These are phyloP conservation scores for Mucor saturninus DNA, from an alignment of 371 early-diverging fungal genomes.

Conservation along the genomic window DNA sequence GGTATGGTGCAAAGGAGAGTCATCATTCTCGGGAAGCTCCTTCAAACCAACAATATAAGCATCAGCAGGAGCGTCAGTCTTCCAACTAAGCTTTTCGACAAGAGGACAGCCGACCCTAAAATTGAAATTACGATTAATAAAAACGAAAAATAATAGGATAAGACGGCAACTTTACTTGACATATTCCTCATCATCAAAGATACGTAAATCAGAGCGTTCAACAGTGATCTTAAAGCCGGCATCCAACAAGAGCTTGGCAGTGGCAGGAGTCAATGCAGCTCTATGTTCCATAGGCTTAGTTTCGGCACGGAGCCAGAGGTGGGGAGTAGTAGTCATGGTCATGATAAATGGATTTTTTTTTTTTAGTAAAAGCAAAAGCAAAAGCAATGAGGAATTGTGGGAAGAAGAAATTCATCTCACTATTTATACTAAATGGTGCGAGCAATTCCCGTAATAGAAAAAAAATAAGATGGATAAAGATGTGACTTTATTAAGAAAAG, in stretches of 20 bases:
- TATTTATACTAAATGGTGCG: slow-evolving; percentile 16
- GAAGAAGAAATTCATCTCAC: neutral
- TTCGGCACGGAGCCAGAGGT: slow-evolving; percentile 97
- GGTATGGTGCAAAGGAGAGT: slow-evolving; percentile 87
- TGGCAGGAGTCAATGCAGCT: slow-evolving; percentile 90
- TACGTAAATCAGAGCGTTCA: slow-evolving; percentile 81
- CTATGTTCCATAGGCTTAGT: slow-evolving; percentile 96
- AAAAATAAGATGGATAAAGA: slow-evolving; percentile 22
- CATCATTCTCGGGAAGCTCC: slow-evolving; percentile 95
- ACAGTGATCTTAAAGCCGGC: slow-evolving; percentile 90
- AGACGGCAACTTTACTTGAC: slow-evolving; percentile 53
- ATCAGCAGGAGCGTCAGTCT: slow-evolving; percentile 82
- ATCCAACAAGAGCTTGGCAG: slow-evolving; percentile 76
- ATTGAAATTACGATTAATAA: neutral
- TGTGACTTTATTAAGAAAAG: slow-evolving; percentile 24
- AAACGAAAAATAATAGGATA: neutral
- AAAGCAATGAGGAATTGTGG: slow-evolving; percentile 8
- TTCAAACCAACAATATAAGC: slow-evolving; percentile 95
- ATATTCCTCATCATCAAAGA: slow-evolving; percentile 91
- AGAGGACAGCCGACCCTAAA: slow-evolving; percentile 80
- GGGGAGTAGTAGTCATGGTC: slow-evolving; percentile 41
- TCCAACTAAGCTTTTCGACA: slow-evolving; percentile 83
- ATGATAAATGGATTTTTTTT: neutral
- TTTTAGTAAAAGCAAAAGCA: neutral
- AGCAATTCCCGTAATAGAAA: neutral